Base-by-base conservation (phyloP, 306 rosid species). In the Begonia masoniana region DNA sequence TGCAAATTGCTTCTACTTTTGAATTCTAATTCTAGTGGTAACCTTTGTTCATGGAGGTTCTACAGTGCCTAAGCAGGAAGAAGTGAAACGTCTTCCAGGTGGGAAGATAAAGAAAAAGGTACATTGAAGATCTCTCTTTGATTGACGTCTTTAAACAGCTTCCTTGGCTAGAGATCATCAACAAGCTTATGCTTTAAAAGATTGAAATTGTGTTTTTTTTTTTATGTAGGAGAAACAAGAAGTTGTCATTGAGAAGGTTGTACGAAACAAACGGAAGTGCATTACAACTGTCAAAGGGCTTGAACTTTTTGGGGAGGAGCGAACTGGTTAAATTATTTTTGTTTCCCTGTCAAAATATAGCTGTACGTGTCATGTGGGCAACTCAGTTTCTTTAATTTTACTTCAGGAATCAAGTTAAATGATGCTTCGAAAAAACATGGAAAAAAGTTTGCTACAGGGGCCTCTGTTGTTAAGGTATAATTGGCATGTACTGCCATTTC, bases 401-500 rank as follows among this genome's bases (percentile, higher is more conserved):
- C 45, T 56, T 31, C 39, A 88, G 97, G 97, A 67, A 88, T 88
- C 73, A 92, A 92, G 71, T 96, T 92, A 47, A 82, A 85, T 72
- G 99, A 92, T 24, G 96, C 99, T 66, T 92, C 99, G 42, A 92
- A 92, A 87, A 92, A 86, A 70, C 91, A 87, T 1, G 99, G 99
- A 69, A 92, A 92, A 57, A 92, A 83, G 80, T 92, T 92, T 74
- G 99, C 99, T 45, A 92, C 99, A 0, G 99, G 99, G 62, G 96
- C 99, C 54, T 87, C 99, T 43, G 96, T 92, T 64, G 99, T 92
- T 62, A 92, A 92, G 96, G 99, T 92, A 31, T 31, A 31, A 31
- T 31, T 31, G 39, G 39, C 39, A 31, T 31, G 39, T 31, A 9
- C 9, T 31, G 39, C 39, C 39, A 5, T 31, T 31, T 31, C 1